A percentile compares a stretch with the other conserved stretches of the same genome.
These are phyloP conservation scores for Schizophyllum amplum DNA, from an alignment of 1,284 basidiomycete species.

Conservation along the genomic window DNA sequence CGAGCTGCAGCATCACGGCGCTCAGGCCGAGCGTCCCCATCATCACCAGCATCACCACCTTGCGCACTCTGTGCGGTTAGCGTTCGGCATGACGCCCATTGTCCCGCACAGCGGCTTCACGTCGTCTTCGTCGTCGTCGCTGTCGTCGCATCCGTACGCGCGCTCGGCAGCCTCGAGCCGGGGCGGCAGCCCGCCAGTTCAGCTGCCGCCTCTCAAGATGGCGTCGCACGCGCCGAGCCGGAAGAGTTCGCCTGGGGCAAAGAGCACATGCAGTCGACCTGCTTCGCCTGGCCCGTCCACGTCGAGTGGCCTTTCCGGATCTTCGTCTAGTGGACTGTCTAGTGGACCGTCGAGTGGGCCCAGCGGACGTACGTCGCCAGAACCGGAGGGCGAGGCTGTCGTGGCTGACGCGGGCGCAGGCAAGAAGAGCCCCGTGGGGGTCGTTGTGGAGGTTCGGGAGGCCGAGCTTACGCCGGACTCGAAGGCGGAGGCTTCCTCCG, in stretches of 20 bases:
- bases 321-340: neutral
- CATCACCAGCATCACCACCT: slow-evolving; percentile 48
- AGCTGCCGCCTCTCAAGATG: neutral
- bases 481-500: neutral
- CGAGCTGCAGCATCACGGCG: slow-evolving; percentile 11
- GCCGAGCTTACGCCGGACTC: neutral
- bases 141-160: neutral
- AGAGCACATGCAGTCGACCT: neutral
- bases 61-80: slow-evolving; percentile 71
- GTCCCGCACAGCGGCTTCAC: slow-evolving; percentile 22
- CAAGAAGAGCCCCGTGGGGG: neutral
- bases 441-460: neutral
- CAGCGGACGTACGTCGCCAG: neutral
- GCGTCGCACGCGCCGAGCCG: neutral
- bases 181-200: neutral
- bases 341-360: neutral
- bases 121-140: neutral
- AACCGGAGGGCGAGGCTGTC: neutral
- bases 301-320: neutral
- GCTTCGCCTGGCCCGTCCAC: neutral
- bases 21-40: slow-evolving; percentile 12
- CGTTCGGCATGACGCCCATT: slow-evolving; percentile 88
- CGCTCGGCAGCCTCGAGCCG: neutral
- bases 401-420: neutral
- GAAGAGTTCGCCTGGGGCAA: neutral